Conservation (phyloP, 148 eudicot species). For the Salicornia ramosissima region DNA sequence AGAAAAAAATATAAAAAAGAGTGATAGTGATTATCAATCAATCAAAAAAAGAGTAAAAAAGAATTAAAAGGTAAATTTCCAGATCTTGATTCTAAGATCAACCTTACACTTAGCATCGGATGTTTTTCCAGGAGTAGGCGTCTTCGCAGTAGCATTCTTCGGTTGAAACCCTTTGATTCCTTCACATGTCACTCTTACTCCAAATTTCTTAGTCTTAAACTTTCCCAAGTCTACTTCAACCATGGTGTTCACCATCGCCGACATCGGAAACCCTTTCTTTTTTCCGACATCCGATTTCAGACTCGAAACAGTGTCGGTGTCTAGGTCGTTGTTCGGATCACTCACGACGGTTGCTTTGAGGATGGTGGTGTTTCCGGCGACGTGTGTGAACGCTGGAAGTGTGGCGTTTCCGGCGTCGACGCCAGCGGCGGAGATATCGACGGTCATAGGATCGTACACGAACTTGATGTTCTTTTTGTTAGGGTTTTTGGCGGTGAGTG, state of each 20-base stretch:
- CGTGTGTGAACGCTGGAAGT: conserved; percentile 38
- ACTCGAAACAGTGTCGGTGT: conserved; percentile 37
- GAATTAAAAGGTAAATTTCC: conserved; percentile 70
- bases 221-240: conserved; percentile 62
- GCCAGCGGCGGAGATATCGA: conserved; percentile 24
- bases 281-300: conserved; percentile 53
- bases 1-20: conserved; percentile 6
- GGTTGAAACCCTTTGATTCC: conserved; percentile 57
- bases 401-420: conserved; percentile 47
- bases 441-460: conserved; percentile 40
- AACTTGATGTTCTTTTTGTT: conserved; percentile 54
- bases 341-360: conserved; percentile 31
- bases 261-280: conserved; percentile 52
- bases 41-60: neutral
- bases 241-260: conserved; percentile 46
- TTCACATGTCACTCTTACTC: conserved; percentile 62
- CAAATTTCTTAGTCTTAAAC: conserved; percentile 47
- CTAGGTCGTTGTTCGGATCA: conserved; percentile 25
- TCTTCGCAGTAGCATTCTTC: conserved; percentile 34
- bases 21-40: neutral
- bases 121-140: conserved; percentile 34
- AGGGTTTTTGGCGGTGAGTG: conserved; percentile 70
- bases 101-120: conserved; percentile 72
- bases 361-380: conserved; percentile 36
- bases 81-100: conserved; percentile 91